Evolutionary conservation across 140 eudicot genomes (phyloP).

Genomic region (Stevia rebaudiana): DNA sequence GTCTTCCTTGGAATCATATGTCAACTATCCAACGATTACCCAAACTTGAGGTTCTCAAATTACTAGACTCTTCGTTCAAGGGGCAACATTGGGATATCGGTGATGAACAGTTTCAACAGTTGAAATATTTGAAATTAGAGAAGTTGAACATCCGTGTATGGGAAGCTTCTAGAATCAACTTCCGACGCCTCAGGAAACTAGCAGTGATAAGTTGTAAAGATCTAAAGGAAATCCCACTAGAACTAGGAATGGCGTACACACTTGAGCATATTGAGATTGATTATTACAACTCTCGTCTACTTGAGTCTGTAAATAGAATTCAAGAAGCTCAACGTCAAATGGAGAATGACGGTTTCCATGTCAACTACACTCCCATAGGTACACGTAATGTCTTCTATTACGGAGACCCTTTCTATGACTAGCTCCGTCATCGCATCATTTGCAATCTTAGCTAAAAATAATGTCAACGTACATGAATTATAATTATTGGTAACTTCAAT

Average conservation of each 20-base stretch:
- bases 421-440: too few species aligned
- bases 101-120: constrained; percentile 22
- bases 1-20: constrained; percentile 29
- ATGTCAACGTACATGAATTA: too few species aligned
- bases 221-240: constrained; percentile 15
- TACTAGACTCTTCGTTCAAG: constrained; percentile 15
- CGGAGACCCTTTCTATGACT: too few species aligned
- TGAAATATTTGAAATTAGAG: constrained; percentile 27
- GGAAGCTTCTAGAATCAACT: constrained; percentile 8
- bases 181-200: constrained; percentile 23
- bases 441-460: too few species aligned
- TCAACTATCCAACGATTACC: constrained; percentile 24
- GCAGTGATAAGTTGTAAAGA: constrained; percentile 13
- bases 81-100: constrained; percentile 28
- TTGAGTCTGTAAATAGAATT: constrained; percentile 13
- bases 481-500: too few species aligned
- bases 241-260: constrained; percentile 19
- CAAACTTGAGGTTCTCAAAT: constrained; percentile 35
- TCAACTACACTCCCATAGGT: too few species aligned
- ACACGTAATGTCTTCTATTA: too few species aligned
- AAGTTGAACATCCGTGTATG: constrained; percentile 22
- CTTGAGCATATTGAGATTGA: constrained; percentile 25
- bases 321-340: constrained; percentile 26
- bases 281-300: not conserved
- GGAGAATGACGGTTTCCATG: too few species aligned